Conservation (phyloP, 176 grass and related monocot genomes). For the Bromus sterilis region DNA sequence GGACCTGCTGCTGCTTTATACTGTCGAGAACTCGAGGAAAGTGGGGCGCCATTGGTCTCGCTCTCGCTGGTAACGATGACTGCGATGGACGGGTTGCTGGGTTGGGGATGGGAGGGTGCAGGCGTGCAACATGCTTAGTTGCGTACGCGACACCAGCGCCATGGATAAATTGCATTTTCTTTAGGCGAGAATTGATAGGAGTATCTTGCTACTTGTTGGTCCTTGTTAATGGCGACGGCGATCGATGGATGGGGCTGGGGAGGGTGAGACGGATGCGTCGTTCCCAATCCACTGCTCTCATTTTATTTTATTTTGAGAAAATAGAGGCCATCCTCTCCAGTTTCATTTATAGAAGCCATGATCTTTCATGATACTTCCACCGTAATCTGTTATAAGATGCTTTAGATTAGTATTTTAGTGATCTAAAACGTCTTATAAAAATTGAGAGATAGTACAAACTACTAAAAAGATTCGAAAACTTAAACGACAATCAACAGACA, state of each 20-base stretch:
- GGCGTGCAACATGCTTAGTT: not conserved
- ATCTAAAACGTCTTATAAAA: too few species aligned
- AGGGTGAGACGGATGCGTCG: not conserved
- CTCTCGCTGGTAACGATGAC: not conserved
- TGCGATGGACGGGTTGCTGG: not conserved
- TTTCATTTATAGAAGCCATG: too few species aligned
- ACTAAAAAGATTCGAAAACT: too few species aligned
- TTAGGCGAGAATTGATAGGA: not conserved
- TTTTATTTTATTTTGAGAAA: too few species aligned
- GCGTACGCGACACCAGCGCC: not conserved
- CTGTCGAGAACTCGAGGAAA: not conserved
- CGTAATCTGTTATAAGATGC: too few species aligned
- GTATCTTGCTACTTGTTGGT: not conserved
- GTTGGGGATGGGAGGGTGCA: not conserved
- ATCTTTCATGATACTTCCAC: too few species aligned
- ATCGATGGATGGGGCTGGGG: not conserved
- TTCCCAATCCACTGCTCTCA: too few species aligned
- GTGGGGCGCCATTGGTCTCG: not conserved
- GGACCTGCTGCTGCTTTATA: conserved; percentile 14
- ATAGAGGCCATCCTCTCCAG: too few species aligned
- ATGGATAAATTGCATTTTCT: not conserved
- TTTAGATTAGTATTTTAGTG: too few species aligned
- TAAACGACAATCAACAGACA: too few species aligned
- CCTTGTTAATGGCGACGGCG: conserved; percentile 9
- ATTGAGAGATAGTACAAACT: too few species aligned